Evolutionary conservation across 305 asterid species (phyloP).

Genomic region (Fraxinus floribunda): DNA sequence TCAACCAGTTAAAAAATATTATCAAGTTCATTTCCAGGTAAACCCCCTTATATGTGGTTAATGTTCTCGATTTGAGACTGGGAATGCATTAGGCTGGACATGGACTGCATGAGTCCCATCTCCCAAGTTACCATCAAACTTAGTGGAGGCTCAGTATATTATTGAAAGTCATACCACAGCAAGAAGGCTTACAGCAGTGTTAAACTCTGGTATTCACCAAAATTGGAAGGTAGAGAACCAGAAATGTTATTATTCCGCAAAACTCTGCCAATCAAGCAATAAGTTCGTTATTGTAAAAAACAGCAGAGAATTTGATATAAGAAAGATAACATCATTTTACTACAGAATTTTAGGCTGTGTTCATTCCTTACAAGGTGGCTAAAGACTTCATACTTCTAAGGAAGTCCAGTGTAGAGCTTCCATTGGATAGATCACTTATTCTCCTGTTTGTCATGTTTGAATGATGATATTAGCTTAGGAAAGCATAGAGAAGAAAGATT

Average conservation of each 20-base stretch:
- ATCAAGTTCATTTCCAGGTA: neutral
- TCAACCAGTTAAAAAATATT: neutral
- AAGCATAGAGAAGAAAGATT: neutral
- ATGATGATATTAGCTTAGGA: constrained; percentile 16
- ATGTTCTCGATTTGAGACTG: neutral
- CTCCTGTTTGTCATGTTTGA: constrained; percentile 48
- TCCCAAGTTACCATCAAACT: neutral
- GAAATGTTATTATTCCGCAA: constrained; percentile 80
- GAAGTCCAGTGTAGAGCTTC: constrained; percentile 72
- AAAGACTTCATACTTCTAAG: constrained; percentile 51
- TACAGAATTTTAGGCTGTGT: neutral
- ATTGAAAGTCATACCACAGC: neutral
- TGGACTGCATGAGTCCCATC: neutral
- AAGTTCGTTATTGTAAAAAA: neutral
- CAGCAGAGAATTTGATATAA: neutral
- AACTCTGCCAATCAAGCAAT: constrained; percentile 40
- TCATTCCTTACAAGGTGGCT: constrained; percentile 57
- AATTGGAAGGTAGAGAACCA: constrained; percentile 57
- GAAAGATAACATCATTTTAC: neutral
- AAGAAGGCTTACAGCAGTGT: constrained; percentile 51
- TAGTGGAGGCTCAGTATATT: neutral
- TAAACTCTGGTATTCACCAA: constrained; percentile 47
- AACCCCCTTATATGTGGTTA: neutral
- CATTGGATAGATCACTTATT: constrained; percentile 73
- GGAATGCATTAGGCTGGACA: neutral